Conservation (phyloP, 2,329 filamentous ascomycete genomes). For the Sporothrix dimorphospora region DNA sequence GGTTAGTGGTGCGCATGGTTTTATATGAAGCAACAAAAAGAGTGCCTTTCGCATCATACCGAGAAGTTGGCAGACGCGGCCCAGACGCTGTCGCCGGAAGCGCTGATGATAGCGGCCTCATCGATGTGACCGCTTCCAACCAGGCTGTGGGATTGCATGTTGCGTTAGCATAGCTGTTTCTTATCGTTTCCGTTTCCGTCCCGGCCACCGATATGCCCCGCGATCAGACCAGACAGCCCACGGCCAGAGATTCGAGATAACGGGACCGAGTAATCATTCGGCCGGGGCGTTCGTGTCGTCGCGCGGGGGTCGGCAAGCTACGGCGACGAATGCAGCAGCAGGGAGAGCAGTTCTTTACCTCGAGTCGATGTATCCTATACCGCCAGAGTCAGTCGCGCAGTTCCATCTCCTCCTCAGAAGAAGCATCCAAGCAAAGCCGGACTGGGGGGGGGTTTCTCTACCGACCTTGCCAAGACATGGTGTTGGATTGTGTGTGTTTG, state of each 20-base stretch:
- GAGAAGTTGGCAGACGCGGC: slow-evolving; percentile 70
- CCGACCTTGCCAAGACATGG: slow-evolving; percentile 35
- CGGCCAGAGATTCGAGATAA: neutral
- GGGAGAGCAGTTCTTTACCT: slow-evolving; percentile 28
- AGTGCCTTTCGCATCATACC: slow-evolving; percentile 57
- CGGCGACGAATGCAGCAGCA: neutral
- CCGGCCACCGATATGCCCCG: neutral
- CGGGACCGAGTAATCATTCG: neutral
- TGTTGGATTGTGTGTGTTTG: slow-evolving; percentile 23
- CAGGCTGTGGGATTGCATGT: slow-evolving; percentile 60
- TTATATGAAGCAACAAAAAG: neutral
- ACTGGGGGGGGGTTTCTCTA: neutral
- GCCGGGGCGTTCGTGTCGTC: neutral
- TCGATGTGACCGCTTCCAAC: slow-evolving; percentile 78
- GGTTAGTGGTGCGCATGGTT: neutral
- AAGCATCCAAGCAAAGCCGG: neutral
- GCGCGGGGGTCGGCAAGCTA: neutral
- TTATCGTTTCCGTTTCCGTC: neutral
- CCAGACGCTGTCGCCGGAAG: slow-evolving; percentile 79
- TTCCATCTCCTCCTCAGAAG: neutral
- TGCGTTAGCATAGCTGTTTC: slow-evolving; percentile 20
- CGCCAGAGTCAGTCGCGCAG: neutral
- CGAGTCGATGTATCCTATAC: slow-evolving; percentile 31
- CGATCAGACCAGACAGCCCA: neutral
- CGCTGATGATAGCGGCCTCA: slow-evolving; percentile 82